phyloP scores from a whole-genome alignment of 1,284 basidiomycete species.

The Flammula alnicola region DNA sequence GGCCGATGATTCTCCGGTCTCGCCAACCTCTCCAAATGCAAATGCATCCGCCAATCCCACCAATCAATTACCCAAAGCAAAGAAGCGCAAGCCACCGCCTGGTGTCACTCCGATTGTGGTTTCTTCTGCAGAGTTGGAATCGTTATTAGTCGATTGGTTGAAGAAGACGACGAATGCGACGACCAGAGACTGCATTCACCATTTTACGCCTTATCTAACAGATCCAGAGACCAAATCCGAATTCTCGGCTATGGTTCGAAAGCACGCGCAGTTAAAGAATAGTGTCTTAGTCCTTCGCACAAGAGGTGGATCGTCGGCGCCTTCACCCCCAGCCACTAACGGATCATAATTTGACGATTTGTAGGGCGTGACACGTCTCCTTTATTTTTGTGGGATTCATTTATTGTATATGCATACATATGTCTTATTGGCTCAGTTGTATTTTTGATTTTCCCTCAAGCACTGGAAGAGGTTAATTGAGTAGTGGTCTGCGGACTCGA shows the following conservation, averaged over 20 bases:
- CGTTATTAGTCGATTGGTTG: slow-evolving; percentile 75
- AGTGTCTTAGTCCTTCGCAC: slow-evolving; percentile 66
- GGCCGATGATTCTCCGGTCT: slow-evolving; percentile 51
- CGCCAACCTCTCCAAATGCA: slow-evolving; percentile 31
- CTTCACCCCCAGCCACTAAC: slow-evolving; percentile 32
- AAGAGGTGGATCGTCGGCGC: slow-evolving; percentile 37
- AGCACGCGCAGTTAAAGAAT: slow-evolving; percentile 71
- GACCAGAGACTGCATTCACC: slow-evolving; percentile 76
- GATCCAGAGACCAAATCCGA: slow-evolving; percentile 68
- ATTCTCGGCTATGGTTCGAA: slow-evolving; percentile 78
- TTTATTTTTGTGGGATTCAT: background rate
- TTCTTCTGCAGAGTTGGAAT: slow-evolving; percentile 61
- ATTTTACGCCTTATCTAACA: slow-evolving; percentile 76
- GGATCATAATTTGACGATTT: background rate
- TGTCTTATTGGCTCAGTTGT: too few relatives aligned
- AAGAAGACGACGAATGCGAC: slow-evolving; percentile 63
- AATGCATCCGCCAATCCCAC: slow-evolving; percentile 9
- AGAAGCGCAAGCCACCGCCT: slow-evolving; percentile 66
- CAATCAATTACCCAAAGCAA: slow-evolving; percentile 51
- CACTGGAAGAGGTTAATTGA: too few relatives aligned
- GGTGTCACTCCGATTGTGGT: slow-evolving; percentile 35
- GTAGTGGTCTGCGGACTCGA: too few relatives aligned
- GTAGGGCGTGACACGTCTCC: background rate
- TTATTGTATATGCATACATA: too few relatives aligned
- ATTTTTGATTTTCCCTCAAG: too few relatives aligned